These are phyloP conservation scores for Chlamydomonas reinhardtii DNA, from an alignment of 163 green algal species.

Conservation along the genomic window DNA sequence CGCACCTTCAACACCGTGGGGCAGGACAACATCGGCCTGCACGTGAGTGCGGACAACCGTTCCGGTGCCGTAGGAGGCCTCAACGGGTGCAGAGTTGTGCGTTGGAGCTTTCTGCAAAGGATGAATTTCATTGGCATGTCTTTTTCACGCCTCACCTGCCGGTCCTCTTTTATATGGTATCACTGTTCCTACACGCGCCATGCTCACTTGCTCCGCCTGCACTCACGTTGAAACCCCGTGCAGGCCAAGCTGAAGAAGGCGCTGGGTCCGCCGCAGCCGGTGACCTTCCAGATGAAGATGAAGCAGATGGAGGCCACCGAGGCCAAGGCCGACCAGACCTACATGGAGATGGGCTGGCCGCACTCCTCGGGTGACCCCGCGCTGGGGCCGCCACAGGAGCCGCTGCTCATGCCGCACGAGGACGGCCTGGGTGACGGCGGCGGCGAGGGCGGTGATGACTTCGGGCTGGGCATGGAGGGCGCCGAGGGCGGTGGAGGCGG, in stretches of 20 bases:
- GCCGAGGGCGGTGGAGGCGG: neutral
- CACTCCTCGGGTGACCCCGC: slow-evolving; percentile 19
- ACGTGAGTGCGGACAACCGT: neutral
- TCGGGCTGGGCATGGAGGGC: neutral
- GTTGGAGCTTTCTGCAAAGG: too few relatives aligned
- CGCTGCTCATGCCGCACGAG: slow-evolving; percentile 1
- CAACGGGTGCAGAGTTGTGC: too few relatives aligned
- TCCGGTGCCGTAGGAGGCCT: neutral
- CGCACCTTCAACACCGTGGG: slow-evolving; percentile 47
- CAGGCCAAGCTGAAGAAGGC: slow-evolving; percentile 43
- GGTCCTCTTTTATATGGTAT: too few relatives aligned
- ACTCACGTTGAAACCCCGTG: too few relatives aligned
- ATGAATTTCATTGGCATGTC: too few relatives aligned
- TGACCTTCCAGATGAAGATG: slow-evolving; percentile 31
- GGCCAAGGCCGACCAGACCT: slow-evolving; percentile 34
- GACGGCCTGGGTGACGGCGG: neutral
- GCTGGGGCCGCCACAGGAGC: slow-evolving; percentile 6
- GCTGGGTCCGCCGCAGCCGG: slow-evolving; percentile 24
- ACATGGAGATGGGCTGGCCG: slow-evolving; percentile 26
- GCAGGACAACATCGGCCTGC: slow-evolving; percentile 32
- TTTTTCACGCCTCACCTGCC: too few relatives aligned
- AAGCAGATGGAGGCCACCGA: slow-evolving; percentile 14
- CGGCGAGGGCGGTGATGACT: neutral
- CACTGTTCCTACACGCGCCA: too few relatives aligned
- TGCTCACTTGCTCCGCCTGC: too few relatives aligned